Evolutionary conservation across 2,329 filamentous ascomycete species (phyloP).

Genomic region (Fusarium veterinarium): DNA sequence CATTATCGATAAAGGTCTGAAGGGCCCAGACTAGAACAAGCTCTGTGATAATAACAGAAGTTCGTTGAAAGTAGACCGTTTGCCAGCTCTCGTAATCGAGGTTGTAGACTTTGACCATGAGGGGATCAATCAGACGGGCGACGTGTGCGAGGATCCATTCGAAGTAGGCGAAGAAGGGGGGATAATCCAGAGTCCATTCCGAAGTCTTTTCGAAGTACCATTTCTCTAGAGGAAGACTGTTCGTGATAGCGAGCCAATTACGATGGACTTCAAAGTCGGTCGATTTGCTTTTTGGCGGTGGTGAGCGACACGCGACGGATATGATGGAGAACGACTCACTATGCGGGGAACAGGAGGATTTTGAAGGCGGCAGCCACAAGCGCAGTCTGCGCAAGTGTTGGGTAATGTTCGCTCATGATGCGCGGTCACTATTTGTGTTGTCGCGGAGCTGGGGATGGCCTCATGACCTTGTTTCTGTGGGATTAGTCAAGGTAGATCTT

Average conservation of each 20-base stretch:
- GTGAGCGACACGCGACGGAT: conserved; percentile 4
- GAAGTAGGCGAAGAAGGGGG: conserved; percentile 97
- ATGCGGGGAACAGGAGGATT: conserved; percentile 90
- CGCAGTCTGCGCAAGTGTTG: conserved; percentile 89
- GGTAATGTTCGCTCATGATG: conserved; percentile 82
- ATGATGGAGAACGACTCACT: conserved; percentile 69
- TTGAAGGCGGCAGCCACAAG: conserved; percentile 90
- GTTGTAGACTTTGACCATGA: conserved; percentile 84
- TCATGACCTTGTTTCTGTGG: conserved; percentile 39
- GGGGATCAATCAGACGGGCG: conserved; percentile 80
- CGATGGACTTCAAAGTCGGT: conserved; percentile 99
- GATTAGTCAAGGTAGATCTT: background rate
- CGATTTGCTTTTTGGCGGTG: conserved; percentile 76
- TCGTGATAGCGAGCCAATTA: conserved; percentile 97
- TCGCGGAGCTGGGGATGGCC: conserved; percentile 27
- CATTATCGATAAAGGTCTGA: conserved; percentile 81
- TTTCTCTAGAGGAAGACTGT: conserved; percentile 84
- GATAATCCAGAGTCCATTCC: conserved; percentile 99
- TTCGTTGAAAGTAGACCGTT: conserved; percentile 91
- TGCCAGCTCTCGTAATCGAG: conserved; percentile 91
- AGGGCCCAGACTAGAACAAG: conserved; percentile 86
- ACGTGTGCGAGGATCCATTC: conserved; percentile 91
- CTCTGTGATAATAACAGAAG: conserved; percentile 89
- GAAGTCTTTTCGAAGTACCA: conserved; percentile 99
- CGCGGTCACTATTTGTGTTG: conserved; percentile 22